Percentiles rank a stretch among this genome's conserved stretches.
phyloP scores from a whole-genome alignment of 305 asterid species.

The Solanum hybrid region DNA sequence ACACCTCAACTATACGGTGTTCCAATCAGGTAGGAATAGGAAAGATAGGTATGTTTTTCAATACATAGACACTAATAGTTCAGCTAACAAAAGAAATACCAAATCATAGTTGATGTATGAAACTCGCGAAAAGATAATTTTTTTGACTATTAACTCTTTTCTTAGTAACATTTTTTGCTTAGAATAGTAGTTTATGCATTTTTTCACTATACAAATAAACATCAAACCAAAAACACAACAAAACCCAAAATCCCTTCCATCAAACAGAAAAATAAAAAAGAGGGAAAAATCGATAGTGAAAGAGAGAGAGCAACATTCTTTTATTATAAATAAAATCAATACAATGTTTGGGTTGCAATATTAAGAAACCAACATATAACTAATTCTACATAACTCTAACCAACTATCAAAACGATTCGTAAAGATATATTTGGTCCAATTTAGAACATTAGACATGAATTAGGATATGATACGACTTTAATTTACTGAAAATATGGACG shows the following conservation, averaged over 20 bases:
- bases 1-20: too few relatives aligned
- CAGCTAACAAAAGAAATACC: neutral
- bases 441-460: neutral
- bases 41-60: too few relatives aligned
- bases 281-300: neutral
- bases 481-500: neutral
- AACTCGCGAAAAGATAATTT: neutral
- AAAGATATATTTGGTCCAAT: neutral
- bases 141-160: neutral
- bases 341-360: neutral
- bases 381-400: neutral
- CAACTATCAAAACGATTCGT: fast-evolving
- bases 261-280: neutral
- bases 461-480: neutral
- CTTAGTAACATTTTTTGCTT: neutral
- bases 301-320: neutral
- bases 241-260: neutral
- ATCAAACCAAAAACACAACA: neutral
- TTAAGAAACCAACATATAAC: neutral
- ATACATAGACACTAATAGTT: neutral
- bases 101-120: neutral
- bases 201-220: neutral
- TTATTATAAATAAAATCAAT: too few relatives aligned
- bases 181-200: neutral
- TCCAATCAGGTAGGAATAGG: too few relatives aligned